These are phyloP conservation scores for Tulasnella sp. DNA, from an alignment of 768 basidiomycete species.

Conservation along the genomic window DNA sequence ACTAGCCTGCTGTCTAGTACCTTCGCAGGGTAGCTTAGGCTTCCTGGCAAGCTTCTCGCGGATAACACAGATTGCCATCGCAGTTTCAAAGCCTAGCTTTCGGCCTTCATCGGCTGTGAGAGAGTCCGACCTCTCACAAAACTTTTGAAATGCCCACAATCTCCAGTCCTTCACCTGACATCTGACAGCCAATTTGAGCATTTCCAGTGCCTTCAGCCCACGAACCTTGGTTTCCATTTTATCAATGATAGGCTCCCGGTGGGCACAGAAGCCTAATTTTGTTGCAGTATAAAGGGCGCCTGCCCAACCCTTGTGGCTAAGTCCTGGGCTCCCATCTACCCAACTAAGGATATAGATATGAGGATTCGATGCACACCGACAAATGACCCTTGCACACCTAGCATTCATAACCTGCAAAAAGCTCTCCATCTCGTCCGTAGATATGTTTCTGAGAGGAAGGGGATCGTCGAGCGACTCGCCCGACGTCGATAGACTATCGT, in stretches of 20 bases:
- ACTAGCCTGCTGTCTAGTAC: too few species aligned
- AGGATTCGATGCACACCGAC: too few species aligned
- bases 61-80: not conserved
- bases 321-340: not conserved
- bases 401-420: not conserved
- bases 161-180: not conserved
- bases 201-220: not conserved
- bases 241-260: not conserved
- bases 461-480: conserved; percentile 1
- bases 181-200: not conserved
- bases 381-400: not conserved
- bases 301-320: not conserved
- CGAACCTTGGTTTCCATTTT: not conserved
- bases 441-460: not conserved
- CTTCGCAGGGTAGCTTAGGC: too few species aligned
- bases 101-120: too few species aligned
- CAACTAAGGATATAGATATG: too few species aligned
- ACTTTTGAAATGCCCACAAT: not conserved
- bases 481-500: too few species aligned
- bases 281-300: not conserved
- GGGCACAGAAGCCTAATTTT: not conserved
- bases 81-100: too few species aligned
- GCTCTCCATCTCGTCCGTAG: not conserved
- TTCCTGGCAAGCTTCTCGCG: not conserved
- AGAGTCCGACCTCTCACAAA: not conserved